A percentile compares a stretch with the other conserved stretches of the same genome.
Conservation (phyloP, 257 asterid species). For the Solanum medicagineum region DNA sequence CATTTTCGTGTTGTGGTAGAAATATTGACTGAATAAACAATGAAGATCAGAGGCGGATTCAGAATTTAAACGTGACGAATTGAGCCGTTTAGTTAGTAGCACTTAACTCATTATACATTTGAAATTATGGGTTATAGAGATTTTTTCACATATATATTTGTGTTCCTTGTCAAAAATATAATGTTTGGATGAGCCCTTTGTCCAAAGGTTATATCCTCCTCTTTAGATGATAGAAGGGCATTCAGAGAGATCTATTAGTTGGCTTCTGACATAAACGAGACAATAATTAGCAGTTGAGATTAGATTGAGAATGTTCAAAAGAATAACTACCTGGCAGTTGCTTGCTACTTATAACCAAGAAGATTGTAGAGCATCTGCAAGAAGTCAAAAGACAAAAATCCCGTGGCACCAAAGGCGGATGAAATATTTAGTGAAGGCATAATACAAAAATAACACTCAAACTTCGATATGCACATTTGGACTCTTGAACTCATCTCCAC, state of each 20-base stretch:
- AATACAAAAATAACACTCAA: neutral
- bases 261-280: neutral
- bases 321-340: neutral
- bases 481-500: neutral
- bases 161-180: neutral
- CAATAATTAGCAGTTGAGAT: neutral
- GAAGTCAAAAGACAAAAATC: neutral
- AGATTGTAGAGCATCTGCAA: neutral
- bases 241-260: neutral
- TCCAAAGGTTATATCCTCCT: neutral
- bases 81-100: neutral
- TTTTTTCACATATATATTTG: neutral
- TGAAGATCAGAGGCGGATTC: neutral
- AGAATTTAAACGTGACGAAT: neutral
- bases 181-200: neutral
- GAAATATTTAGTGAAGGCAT: neutral
- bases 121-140: neutral
- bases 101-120: neutral
- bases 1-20: neutral
- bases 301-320: neutral
- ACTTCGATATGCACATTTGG: neutral
- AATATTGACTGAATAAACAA: neutral
- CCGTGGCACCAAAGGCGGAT: neutral
- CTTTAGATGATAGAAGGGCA: neutral
- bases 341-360: neutral